Evolutionary conservation across 306 rosid species (phyloP), one percentile per base, ranked within the genome.

Genomic region (Heteromeles arbutifolia): DNA sequence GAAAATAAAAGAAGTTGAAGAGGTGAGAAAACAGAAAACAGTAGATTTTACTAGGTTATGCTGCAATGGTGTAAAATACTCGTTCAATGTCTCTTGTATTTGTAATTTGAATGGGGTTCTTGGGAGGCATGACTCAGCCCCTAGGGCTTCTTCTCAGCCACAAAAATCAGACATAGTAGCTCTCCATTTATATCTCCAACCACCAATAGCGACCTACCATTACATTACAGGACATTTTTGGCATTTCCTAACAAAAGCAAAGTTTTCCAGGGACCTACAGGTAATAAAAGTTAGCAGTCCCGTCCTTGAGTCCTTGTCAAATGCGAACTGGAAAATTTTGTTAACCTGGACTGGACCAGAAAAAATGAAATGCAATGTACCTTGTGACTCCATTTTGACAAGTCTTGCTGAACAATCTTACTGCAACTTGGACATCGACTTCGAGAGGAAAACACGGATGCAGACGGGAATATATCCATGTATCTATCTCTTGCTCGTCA

Each of bases 281-380:
- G 41, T 59, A 73, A 73, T 62, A 82, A 64, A 77, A 82, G 70
- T 80, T 73, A 15, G 54, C 54, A 41, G 29, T 80, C 59, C 48
- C 74, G 39, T 80, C 72, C 14, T 21, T 50, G 25, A 41, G 84
- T 79, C 79, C 50, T 74, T 74, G 73, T 56, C 61, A 19, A 61
- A 22, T 10, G 13, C 53, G 81, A n/a, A 18, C 45, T 68, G 19
- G 69, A 52, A 62, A 69, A 14, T 66, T 73, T 22, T 28, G 12
- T 73, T 22, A 59, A 26, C 53, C 81, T 54, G 65, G 74, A 80
- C 70, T 66, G 64, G 58, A 74, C 78, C 13, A 5, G 29, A 64
- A 64, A 64, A 11, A 6, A 1, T 6, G 8, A 34, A 34, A 34
- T 1, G 1, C 34, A 32, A 32, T 32, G 34, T 32, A 32, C 34